A percentile compares a stretch with the other conserved stretches of the same genome.
These are phyloP conservation scores for Colletotrichum noveboracense DNA, from an alignment of 2,329 filamentous ascomycete species.

Conservation along the genomic window DNA sequence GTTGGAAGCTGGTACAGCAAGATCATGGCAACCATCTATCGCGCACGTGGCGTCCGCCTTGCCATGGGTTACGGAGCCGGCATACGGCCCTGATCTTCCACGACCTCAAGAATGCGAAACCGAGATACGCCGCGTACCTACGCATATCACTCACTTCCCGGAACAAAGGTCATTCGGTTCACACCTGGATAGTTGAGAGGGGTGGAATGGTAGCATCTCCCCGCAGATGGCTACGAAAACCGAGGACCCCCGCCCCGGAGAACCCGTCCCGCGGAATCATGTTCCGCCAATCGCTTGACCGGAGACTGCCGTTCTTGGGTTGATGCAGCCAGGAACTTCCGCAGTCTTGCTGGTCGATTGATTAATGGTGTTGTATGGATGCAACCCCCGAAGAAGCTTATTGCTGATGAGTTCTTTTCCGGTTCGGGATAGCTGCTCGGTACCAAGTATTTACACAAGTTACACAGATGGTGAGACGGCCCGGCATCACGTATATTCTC, in stretches of 20 bases:
- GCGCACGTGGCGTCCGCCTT: background rate
- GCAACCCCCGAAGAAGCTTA: background rate
- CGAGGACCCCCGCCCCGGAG: background rate
- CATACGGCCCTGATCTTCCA: background rate
- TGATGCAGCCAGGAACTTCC: background rate
- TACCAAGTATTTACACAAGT: background rate
- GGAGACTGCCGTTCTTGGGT: background rate
- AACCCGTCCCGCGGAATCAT: background rate
- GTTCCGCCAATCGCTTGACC: slow-evolving; percentile 10
- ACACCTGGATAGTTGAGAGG: background rate
- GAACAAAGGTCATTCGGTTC: background rate
- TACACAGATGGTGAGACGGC: background rate
- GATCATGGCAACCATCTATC: background rate
- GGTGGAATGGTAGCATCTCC: background rate
- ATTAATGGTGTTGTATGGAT: background rate
- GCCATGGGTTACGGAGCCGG: background rate
- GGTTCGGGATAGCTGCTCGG: background rate
- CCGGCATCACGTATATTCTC: background rate
- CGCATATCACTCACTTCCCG: background rate
- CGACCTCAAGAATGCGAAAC: background rate
- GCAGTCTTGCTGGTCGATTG: background rate
- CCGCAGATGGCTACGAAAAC: background rate
- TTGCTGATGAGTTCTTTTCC: background rate
- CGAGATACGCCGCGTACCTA: background rate
- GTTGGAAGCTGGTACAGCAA: background rate